phyloP scores from a whole-genome alignment of 805 yeast species.

The Torulaspora quercuum region DNA sequence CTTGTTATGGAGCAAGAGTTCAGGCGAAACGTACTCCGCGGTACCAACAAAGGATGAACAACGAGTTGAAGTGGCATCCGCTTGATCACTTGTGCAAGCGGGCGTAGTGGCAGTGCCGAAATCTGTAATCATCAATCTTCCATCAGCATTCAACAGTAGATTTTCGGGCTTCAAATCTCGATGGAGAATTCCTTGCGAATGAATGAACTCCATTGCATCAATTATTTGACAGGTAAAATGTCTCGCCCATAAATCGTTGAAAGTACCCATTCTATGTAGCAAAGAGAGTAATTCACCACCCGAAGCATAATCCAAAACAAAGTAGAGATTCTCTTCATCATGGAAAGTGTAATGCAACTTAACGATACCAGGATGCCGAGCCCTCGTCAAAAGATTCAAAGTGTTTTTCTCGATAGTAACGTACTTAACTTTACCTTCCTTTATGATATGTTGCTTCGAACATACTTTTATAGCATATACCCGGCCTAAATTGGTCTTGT shows the following conservation, averaged over 20 bases:
- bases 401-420: conserved; percentile 94
- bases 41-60: conserved; percentile 91
- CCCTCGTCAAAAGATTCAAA: conserved; percentile 62
- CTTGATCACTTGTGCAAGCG: neutral
- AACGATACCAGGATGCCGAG: conserved; percentile 93
- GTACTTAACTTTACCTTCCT: conserved; percentile 91
- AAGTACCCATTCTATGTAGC: conserved; percentile 70
- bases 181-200: conserved; percentile 84
- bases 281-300: conserved; percentile 89
- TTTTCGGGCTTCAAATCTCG: conserved; percentile 95
- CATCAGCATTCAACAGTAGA: conserved; percentile 76
- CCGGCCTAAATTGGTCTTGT: conserved; percentile 45
- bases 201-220: conserved; percentile 90
- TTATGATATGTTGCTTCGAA: conserved; percentile 87
- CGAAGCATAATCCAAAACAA: conserved; percentile 90
- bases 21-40: conserved; percentile 95
- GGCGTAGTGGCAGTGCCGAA: conserved; percentile 80
- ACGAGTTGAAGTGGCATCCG: neutral
- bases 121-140: conserved; percentile 89
- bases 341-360: conserved; percentile 92
- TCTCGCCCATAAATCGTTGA: conserved; percentile 68
- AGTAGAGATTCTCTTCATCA: conserved; percentile 80
- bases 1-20: conserved; percentile 67
- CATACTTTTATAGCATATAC: conserved; percentile 89
- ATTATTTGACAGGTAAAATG: conserved; percentile 83